Evolutionary conservation across 2,329 filamentous ascomycete species (phyloP).

Genomic region (Botrytis aclada): DNA sequence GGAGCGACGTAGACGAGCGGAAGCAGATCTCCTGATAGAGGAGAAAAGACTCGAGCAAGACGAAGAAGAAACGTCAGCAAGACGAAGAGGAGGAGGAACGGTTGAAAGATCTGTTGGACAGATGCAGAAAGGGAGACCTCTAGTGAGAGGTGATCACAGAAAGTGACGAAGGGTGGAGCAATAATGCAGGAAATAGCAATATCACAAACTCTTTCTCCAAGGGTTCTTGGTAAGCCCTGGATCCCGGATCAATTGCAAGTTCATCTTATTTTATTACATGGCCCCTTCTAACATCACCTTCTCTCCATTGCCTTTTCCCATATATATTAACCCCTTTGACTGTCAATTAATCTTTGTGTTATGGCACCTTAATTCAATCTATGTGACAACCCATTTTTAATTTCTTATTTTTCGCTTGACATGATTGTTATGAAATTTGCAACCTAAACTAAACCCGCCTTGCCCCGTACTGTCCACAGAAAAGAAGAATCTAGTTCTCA

Average conservation of each 20-base stretch:
- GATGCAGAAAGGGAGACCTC: not conserved
- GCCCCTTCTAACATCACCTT: not conserved
- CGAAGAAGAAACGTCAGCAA: not conserved
- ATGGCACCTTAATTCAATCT: not conserved
- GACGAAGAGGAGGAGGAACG: not conserved
- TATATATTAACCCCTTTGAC: not conserved
- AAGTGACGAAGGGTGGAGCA: not conserved
- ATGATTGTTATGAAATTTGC: not conserved
- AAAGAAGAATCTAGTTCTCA: no score
- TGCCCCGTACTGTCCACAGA: not conserved
- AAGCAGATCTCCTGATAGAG: not conserved
- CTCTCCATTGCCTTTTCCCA: not conserved
- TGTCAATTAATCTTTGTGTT: not conserved
- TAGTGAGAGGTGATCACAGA: no score
- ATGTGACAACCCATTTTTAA: not conserved
- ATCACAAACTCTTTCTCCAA: not conserved
- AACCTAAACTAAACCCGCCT: not conserved
- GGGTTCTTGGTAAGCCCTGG: not conserved
- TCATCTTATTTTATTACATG: not conserved
- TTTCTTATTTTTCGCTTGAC: not conserved
- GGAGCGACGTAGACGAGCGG: no score
- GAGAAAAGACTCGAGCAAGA: not conserved
- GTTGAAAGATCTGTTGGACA: not conserved
- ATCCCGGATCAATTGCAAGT: not conserved
- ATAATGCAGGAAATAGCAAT: not conserved